Evolutionary conservation across 805 yeast genomes (phyloP), one percentile per base, ranked within the genome.

Genomic region (Blastobotrys americana): DNA sequence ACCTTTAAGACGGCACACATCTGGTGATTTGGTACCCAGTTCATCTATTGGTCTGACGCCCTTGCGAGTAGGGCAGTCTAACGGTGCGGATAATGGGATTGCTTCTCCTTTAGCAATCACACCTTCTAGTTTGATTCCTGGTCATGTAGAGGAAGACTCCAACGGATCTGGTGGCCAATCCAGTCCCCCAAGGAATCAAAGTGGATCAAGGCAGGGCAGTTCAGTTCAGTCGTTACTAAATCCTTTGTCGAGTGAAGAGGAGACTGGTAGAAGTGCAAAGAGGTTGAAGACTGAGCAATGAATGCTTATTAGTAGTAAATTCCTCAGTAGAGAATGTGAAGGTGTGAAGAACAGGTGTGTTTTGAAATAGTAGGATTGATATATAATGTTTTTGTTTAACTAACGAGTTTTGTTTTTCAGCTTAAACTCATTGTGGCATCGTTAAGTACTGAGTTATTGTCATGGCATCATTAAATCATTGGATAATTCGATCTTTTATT

Each of bases 221-320:
- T 44, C 49, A 31, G 54, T 52, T 20, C 53, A 52, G 42, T 48
- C 54, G 22, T 43, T 52, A 39, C 49, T 52, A 39, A 52, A 52
- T 23, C 55, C 53, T 5, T 23, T 16, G 15, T 21, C 18, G 15
- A 22, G 31, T 39, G 15, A 21, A 16, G 9, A 23, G 19, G 37
- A 18, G n/a, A 9, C n/a, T n/a, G 16, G 6, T 23, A 6, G 25
- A 9, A 21, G 34, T 16, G 16, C 37, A n/a, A 39, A 39, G 18
- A 18, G 36, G 8, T 28, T 23, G n/a, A 18, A 39, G 17, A 13
- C 42, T 13, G 25, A 17, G 18, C 15, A 5, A 13, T 9, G n/a
- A n/a, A n/a, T n/a, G n/a, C n/a, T n/a, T n/a, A n/a, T n/a, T n/a
- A n/a, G n/a, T n/a, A n/a, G n/a, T n/a, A n/a, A n/a, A n/a, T n/a